Evolutionary conservation across 805 yeast genomes (phyloP), one percentile per base, ranked within the genome.

Genomic region (Brettanomyces anomalus): DNA sequence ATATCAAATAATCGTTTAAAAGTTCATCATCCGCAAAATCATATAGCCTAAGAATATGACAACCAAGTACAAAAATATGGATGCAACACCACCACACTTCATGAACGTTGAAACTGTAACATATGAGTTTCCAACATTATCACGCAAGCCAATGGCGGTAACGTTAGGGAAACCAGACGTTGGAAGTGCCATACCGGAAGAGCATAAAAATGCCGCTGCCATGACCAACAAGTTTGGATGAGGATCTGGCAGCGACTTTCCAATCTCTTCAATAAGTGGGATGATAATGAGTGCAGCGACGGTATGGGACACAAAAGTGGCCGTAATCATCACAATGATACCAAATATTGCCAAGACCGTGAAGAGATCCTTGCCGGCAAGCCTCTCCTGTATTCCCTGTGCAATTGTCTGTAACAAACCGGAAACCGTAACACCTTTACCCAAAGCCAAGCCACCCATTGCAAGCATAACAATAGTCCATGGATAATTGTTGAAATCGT

Each of bases 101-200:
- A 93, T 86, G 56, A 93, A 93, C 30, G 85, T 84, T 14, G 79
- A 74, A 14, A 89, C 97, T 0, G 88, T 82, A 53, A 93, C 66
- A 57, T 93, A 93, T 16, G 95, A 87, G 43, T 82, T 81, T 8
- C 97, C 97, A 35, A 89, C 74, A 54, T 86, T 96, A 60, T 93
- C 95, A 5, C 89, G 80, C 78, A 88, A 78, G 45, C 97, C 88
- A 48, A 93, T 87, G 0, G 97, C 98, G 0, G 97, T 88, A 31
- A 93, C 96, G 55, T 93, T 93, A 4, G 98, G 98, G 70, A 93
- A 90, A 0, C 98, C 97, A 2, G 95, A 85, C 0, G 97, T 93
- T 24, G 98, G 97, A 42, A 93, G 67, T 1, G 96, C 97, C 97
- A 93, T 93, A 2, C 97, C 98, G 32, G 85, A 81, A 0, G 97